Conservation (phyloP, 768 basidiomycete genomes). For the Rhizopogon salebrosus region DNA sequence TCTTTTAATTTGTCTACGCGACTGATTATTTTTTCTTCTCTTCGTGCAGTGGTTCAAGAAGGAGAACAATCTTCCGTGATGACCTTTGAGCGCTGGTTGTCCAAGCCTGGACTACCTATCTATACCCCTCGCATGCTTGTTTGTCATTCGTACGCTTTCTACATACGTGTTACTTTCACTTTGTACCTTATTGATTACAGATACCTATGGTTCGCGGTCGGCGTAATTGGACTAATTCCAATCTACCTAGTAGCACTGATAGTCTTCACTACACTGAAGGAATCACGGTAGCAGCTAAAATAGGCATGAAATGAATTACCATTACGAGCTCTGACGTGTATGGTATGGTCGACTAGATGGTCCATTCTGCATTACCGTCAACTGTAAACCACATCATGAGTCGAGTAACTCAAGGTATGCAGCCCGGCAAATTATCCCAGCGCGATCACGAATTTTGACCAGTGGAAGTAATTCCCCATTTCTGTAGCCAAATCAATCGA, state of each 20-base stretch:
- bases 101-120: background rate
- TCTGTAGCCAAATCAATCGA: conserved; percentile 7
- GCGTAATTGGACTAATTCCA: background rate
- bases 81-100: background rate
- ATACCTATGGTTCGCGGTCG: background rate
- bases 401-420: conserved; percentile 40
- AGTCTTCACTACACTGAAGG: too few species aligned
- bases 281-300: too few species aligned
- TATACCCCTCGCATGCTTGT: background rate
- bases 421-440: conserved; percentile 47
- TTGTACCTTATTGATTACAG: background rate
- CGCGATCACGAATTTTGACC: conserved; percentile 62
- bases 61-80: conserved; percentile 23
- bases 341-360: too few species aligned
- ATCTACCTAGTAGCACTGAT: too few species aligned
- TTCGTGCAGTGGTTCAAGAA: conserved; percentile 24
- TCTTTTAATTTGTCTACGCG: background rate
- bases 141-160: background rate
- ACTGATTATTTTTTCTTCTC: background rate
- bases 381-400: conserved; percentile 8
- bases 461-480: conserved; percentile 31
- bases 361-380: background rate
- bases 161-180: background rate
- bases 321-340: background rate
- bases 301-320: too few species aligned